Conservation (phyloP, 1,139 yeast genomes). For the Sugiyamaella grinbergsii region DNA sequence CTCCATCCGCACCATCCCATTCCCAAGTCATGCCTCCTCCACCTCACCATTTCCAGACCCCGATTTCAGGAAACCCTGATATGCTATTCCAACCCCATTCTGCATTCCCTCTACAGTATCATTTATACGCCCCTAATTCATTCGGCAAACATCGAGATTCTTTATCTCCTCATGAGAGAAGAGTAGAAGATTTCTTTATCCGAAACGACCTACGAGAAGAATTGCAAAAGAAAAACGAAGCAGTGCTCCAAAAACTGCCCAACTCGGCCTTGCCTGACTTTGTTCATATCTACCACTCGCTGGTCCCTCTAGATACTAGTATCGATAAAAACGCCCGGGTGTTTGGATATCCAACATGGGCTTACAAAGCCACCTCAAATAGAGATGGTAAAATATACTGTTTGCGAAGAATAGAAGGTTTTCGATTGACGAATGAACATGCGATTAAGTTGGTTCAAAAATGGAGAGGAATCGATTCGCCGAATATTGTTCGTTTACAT, state of each 20-base stretch:
- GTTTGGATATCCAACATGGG: constrained; percentile 62
- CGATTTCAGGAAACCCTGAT: constrained; percentile 22
- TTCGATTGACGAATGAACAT: constrained; percentile 61
- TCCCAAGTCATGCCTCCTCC: constrained; percentile 8
- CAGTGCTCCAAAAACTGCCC: constrained; percentile 69
- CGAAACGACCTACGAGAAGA: constrained; percentile 71
- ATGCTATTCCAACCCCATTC: constrained; percentile 32
- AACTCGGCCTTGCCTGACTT: constrained; percentile 68
- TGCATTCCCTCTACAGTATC: constrained; percentile 73
- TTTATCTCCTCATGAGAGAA: constrained; percentile 68
- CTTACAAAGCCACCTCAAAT: constrained; percentile 81
- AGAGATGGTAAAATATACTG: constrained; percentile 77
- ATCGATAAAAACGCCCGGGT: constrained; percentile 55
- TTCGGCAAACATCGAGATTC: constrained; percentile 57
- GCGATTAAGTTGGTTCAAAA: constrained; percentile 52
- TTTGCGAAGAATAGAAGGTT: constrained; percentile 70
- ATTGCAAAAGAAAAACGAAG: constrained; percentile 75
- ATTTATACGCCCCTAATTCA: constrained; percentile 85
- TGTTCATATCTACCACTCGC: constrained; percentile 80
- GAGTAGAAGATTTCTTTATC: constrained; percentile 68
- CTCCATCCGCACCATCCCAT: constrained; percentile 10
- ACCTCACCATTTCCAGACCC: constrained; percentile 13
- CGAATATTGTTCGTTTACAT: constrained; percentile 65
- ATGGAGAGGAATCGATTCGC: constrained; percentile 52
- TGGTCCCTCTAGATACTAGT: constrained; percentile 77